Conservation (phyloP, 2,329 filamentous ascomycete genomes). For the Aspergillus sp. region DNA sequence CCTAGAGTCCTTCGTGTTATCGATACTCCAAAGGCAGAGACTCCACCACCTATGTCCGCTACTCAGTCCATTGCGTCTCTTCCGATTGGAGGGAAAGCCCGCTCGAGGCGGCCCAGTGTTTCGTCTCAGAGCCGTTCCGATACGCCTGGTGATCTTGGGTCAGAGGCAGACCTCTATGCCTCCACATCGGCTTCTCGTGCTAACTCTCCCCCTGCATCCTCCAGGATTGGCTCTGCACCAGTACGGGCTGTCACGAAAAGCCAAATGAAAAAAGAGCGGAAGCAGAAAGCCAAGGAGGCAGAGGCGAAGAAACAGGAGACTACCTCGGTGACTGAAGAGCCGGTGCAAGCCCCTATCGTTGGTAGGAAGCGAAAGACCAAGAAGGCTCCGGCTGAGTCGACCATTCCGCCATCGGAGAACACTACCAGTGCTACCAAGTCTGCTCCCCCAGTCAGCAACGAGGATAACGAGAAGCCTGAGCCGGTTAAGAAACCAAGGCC, state of each 20-base stretch:
- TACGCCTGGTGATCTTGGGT: constrained; percentile 60
- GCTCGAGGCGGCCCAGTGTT: constrained; percentile 42
- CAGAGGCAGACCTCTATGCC: constrained; percentile 58
- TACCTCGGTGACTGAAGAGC: constrained; percentile 46
- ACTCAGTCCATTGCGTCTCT: constrained; percentile 34
- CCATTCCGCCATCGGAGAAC: constrained; percentile 12
- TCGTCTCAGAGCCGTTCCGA: constrained; percentile 60
- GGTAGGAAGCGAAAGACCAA: constrained; percentile 62
- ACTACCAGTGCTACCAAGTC: constrained; percentile 18
- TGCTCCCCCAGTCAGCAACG: constrained; percentile 10
- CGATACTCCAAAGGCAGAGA: constrained; percentile 55
- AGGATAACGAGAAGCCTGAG: constrained; percentile 24
- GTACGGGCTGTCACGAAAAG: constrained; percentile 61
- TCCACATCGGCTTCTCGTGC: constrained; percentile 61
- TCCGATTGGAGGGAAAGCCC: constrained; percentile 29
- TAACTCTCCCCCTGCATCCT: constrained; percentile 54
- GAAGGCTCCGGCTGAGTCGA: constrained; percentile 37
- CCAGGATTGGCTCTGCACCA: constrained; percentile 59
- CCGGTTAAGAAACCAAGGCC: background rate
- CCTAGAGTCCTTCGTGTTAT: constrained; percentile 58
- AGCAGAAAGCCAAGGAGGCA: constrained; percentile 49
- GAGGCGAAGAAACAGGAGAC: constrained; percentile 46
- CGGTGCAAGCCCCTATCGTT: constrained; percentile 60
- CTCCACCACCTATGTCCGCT: constrained; percentile 30
- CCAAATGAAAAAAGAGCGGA: constrained; percentile 60